A percentile compares a stretch with the other conserved stretches of the same genome.
These are phyloP conservation scores for Metschnikowia anglica DNA, from an alignment of 805 yeast genomes.

Conservation along the genomic window DNA sequence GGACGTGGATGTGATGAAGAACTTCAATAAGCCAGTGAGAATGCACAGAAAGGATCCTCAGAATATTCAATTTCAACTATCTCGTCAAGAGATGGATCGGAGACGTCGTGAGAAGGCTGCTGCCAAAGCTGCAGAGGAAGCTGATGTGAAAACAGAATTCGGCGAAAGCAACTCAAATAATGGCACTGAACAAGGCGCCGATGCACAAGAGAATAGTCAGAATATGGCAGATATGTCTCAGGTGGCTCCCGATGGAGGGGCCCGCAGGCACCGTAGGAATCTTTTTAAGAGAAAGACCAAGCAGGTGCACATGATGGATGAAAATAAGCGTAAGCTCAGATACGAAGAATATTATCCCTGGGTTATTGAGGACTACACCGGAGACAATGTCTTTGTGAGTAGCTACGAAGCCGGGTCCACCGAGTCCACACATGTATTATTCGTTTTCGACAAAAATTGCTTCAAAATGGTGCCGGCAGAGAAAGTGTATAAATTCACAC, in stretches of 20 bases:
- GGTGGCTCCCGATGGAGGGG: constrained; percentile 92
- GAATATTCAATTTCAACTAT: constrained; percentile 81
- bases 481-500: constrained; percentile 89
- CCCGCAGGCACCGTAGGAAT: constrained; percentile 57
- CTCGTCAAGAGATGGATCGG: constrained; percentile 71
- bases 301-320: constrained; percentile 79
- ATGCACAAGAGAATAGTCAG: constrained; percentile 11
- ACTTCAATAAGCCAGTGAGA: constrained; percentile 80
- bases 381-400: constrained; percentile 92
- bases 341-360: constrained; percentile 97
- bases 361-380: constrained; percentile 97
- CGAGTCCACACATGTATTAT: constrained; percentile 74
- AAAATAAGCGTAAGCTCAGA: constrained; percentile 75
- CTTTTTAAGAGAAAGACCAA: constrained; percentile 75
- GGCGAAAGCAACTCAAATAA: constrained; percentile 14
- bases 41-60: constrained; percentile 93
- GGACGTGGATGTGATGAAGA: constrained; percentile 65
- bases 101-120: constrained; percentile 39
- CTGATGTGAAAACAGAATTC: constrained; percentile 16
- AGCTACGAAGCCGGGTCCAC: constrained; percentile 88
- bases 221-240: constrained; percentile 53
- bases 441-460: constrained; percentile 82
- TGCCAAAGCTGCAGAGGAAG: constrained; percentile 18
- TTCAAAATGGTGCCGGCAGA: constrained; percentile 95
- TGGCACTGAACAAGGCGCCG: constrained; percentile 19